Evolutionary conservation across 257 asterid genomes (phyloP).

Genomic region (Cruciata laevipes): DNA sequence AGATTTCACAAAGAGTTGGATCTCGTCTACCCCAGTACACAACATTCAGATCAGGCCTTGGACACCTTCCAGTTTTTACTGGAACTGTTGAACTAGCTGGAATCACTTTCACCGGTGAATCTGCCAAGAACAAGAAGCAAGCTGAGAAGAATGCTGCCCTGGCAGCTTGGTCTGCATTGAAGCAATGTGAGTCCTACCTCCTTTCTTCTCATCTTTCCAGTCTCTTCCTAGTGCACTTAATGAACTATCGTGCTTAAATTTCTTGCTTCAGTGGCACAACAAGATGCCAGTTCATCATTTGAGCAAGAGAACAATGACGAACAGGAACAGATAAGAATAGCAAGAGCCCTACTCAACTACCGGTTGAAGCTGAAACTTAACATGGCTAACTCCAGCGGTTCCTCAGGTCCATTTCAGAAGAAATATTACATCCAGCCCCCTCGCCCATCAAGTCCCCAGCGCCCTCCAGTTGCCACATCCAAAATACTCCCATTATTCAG

Average conservation of each 20-base stretch:
- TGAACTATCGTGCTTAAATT: background rate
- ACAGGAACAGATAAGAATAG: constrained; percentile 67
- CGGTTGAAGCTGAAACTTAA: constrained; percentile 34
- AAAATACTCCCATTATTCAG: constrained; percentile 65
- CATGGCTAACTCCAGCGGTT: constrained; percentile 17
- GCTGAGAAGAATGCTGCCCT: constrained; percentile 87
- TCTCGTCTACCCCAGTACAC: constrained; percentile 70
- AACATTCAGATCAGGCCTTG: constrained; percentile 62
- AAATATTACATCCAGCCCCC: constrained; percentile 31
- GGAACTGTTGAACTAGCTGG: constrained; percentile 79
- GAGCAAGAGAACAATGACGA: constrained; percentile 61
- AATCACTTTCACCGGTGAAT: constrained; percentile 64
- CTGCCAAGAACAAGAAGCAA: constrained; percentile 87
- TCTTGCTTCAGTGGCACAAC: constrained; percentile 51
- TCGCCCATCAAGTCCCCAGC: constrained; percentile 62
- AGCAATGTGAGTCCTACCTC: constrained; percentile 46
- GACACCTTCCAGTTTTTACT: constrained; percentile 66
- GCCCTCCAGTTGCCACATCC: constrained; percentile 41
- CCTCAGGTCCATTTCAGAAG: constrained; percentile 37
- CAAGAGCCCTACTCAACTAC: constrained; percentile 60
- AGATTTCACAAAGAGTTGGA: constrained; percentile 80
- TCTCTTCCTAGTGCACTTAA: background rate
- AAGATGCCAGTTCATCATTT: constrained; percentile 43
- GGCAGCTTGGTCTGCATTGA: constrained; percentile 73
- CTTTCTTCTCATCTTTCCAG: background rate